Evolutionary conservation across 2,329 filamentous ascomycete species (phyloP).

Genomic region (Eurotiales sp.): DNA sequence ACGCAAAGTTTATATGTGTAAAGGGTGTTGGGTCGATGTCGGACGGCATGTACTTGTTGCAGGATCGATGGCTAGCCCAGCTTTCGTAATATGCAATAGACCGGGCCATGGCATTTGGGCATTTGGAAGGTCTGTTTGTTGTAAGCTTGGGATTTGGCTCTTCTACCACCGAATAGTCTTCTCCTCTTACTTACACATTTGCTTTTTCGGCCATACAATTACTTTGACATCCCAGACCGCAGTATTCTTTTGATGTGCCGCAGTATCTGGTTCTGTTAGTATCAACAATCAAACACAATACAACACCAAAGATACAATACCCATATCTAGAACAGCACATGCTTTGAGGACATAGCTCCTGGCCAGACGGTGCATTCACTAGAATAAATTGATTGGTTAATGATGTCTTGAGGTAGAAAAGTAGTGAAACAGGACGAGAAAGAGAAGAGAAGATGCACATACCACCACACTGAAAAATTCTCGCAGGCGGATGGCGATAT

Average conservation of each 20-base stretch:
- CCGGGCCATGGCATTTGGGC: constrained; percentile 12
- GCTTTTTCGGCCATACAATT: constrained; percentile 5
- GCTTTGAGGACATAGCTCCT: constrained; percentile 12
- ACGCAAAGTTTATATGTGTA: constrained; percentile 36
- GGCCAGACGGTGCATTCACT: constrained; percentile 13
- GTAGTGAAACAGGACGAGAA: not conserved
- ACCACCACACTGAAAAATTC: constrained; percentile 14
- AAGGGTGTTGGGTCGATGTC: constrained; percentile 18
- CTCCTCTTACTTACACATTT: constrained; percentile 1
- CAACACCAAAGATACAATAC: constrained; percentile 31
- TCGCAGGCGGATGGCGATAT: constrained; percentile 28
- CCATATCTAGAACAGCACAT: constrained; percentile 17
- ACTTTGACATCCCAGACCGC: constrained; percentile 15
- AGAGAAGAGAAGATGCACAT: not conserved
- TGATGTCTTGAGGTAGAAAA: too few species aligned
- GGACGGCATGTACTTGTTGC: constrained; percentile 14
- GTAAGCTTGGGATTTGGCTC: not conserved
- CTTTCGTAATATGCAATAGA: constrained; percentile 35
- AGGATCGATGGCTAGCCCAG: constrained; percentile 21
- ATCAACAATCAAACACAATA: constrained; percentile 27
- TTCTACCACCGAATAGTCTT: not conserved
- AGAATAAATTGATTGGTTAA: too few species aligned
- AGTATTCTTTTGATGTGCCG: constrained; percentile 15
- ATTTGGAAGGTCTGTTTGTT: not conserved
- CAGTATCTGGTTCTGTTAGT: constrained; percentile 13